Evolutionary conservation across 2,329 filamentous ascomycete species (phyloP).

Genomic region (Colletotrichum cereale): DNA sequence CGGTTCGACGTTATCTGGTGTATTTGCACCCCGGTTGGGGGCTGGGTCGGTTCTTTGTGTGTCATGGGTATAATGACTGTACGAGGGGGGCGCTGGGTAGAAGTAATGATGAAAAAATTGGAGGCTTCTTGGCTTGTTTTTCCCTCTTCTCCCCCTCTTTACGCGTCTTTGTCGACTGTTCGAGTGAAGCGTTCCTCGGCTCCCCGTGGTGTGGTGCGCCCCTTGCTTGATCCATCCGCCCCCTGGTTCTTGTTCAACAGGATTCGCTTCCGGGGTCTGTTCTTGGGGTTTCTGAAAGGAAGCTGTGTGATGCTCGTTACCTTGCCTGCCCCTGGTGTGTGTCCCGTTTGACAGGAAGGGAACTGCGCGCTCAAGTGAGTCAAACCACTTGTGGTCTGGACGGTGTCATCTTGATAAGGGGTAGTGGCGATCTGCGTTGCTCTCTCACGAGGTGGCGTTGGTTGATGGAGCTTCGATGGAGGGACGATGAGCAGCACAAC

Average conservation of each 20-base stretch:
- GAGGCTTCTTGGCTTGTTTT: constrained; percentile 14
- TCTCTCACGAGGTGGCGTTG: neutral
- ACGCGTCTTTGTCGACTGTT: neutral
- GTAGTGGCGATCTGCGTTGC: too few species aligned
- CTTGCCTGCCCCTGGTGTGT: neutral
- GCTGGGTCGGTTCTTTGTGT: constrained; percentile 21
- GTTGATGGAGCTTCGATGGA: too few species aligned
- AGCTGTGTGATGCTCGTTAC: neutral
- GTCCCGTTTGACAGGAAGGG: neutral
- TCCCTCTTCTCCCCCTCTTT: too few species aligned
- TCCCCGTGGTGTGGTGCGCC: too few species aligned
- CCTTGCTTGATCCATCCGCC: too few species aligned
- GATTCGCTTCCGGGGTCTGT: constrained; percentile 17
- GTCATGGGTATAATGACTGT: constrained; percentile 40
- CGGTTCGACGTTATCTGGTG: constrained; percentile 5
- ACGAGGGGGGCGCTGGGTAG: constrained; percentile 39
- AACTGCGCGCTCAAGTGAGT: neutral
- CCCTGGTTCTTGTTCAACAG: too few species aligned
- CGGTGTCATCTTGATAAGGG: too few species aligned
- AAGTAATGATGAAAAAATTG: constrained; percentile 35
- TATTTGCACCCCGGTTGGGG: neutral
- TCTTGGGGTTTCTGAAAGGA: neutral
- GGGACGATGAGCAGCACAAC: neutral
- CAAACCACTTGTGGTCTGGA: too few species aligned
- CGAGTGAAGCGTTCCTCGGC: neutral